Conservation (phyloP, 352 stramenopile species). For the Phytophthora uliginosa region DNA sequence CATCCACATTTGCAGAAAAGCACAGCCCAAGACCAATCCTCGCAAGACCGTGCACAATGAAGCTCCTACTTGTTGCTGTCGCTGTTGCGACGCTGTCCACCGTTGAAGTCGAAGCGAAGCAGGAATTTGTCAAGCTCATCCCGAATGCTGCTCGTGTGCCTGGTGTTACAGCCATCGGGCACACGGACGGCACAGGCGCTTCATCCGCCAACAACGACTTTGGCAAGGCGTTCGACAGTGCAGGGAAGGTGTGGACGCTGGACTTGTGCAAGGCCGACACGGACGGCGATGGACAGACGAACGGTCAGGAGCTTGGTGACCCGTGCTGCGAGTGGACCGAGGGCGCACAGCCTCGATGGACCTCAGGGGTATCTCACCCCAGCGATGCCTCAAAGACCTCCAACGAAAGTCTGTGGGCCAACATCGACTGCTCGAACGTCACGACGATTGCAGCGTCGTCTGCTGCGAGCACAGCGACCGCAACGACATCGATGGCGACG, state of each 20-base stretch:
- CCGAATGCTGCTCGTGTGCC: constrained; percentile 53
- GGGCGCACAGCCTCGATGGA: constrained; percentile 15
- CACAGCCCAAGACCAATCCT: not conserved
- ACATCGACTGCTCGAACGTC: constrained; percentile 32
- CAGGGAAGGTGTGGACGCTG: constrained; percentile 14
- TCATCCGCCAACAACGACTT: constrained; percentile 19
- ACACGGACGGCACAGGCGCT: constrained; percentile 32
- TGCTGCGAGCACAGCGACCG: constrained; percentile 7
- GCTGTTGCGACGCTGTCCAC: not conserved
- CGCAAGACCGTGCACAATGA: not conserved
- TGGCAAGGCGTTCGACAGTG: constrained; percentile 22
- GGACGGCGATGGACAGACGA: constrained; percentile 62
- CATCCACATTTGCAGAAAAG: constrained; percentile 12
- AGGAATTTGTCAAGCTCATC: constrained; percentile 34
- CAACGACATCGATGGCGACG: constrained; percentile 1
- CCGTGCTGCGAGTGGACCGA: constrained; percentile 48
- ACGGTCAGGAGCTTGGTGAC: constrained; percentile 73
- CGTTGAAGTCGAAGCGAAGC: constrained; percentile 1
- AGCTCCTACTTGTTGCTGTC: not conserved
- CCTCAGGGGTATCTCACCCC: constrained; percentile 38
- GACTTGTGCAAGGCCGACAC: constrained; percentile 46
- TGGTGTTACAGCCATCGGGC: constrained; percentile 40
- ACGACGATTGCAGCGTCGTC: constrained; percentile 23
- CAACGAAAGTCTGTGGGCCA: constrained; percentile 36
- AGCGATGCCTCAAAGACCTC: constrained; percentile 35